phyloP scores from a whole-genome alignment of 371 early-diverging fungal species.

The Dichotomocladium elegans region DNA sequence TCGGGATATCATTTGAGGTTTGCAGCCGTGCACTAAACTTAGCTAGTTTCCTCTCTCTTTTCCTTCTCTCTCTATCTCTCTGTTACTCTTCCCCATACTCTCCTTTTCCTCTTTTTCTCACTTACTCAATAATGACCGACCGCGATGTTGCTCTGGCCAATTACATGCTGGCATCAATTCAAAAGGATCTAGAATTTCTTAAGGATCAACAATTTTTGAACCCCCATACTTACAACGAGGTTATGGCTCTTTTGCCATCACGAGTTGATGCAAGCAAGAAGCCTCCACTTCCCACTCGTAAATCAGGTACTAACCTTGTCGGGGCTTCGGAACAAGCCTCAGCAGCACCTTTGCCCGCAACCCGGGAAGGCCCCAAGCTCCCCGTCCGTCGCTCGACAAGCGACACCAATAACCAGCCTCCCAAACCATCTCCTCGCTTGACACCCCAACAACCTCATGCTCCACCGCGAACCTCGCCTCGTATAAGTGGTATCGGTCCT shows the following conservation, averaged over 20 bases:
- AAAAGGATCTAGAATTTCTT: conserved; percentile 34
- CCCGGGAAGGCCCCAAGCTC: conserved; percentile 27
- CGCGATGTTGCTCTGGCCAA: conserved; percentile 23
- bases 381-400: conserved; percentile 24
- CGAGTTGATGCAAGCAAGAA: neutral
- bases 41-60: too few relatives aligned
- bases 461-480: neutral
- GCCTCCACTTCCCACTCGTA: conserved; percentile 43
- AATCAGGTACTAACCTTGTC: conserved; percentile 21
- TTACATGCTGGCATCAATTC: conserved; percentile 38
- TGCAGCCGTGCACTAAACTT: too few relatives aligned
- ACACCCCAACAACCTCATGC: neutral
- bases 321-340: neutral
- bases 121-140: conserved; percentile 6
- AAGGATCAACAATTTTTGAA: conserved; percentile 36
- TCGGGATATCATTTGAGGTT: too few relatives aligned
- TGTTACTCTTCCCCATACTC: neutral
- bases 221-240: conserved; percentile 30
- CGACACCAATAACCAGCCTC: neutral
- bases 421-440: conserved; percentile 4
- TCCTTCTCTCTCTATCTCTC: too few relatives aligned
- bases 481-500: conserved; percentile 6
- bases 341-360: conserved; percentile 9
- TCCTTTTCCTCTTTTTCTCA: neutral
- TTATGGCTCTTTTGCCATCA: conserved; percentile 29